Evolutionary conservation across 208 protist species (phyloP).

Genomic region (Wallacemonas collosoma): DNA sequence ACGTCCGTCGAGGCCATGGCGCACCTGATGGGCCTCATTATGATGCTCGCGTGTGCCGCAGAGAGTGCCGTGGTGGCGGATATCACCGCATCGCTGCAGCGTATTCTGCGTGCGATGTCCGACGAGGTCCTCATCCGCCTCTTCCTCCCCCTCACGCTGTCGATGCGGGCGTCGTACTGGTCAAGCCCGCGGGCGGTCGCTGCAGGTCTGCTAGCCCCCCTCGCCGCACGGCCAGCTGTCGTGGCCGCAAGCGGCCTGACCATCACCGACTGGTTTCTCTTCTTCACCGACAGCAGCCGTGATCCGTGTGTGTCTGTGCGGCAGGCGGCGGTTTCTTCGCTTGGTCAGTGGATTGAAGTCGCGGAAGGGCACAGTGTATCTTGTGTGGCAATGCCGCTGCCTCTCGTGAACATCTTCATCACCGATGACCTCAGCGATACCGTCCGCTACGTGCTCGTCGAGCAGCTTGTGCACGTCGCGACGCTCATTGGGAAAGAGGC

Average conservation of each 20-base stretch:
- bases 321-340: conserved; percentile 42
- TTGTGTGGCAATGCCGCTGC: conserved; percentile 63
- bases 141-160: conserved; percentile 63
- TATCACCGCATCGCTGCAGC: conserved; percentile 38
- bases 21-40: conserved; percentile 77
- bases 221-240: conserved; percentile 51
- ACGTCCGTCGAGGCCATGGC: conserved; percentile 40
- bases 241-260: conserved; percentile 46
- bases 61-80: conserved; percentile 49
- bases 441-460: conserved; percentile 62
- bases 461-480: conserved; percentile 53
- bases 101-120: conserved; percentile 40
- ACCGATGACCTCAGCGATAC: conserved; percentile 72
- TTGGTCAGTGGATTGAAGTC: conserved; percentile 69
- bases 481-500: conserved; percentile 48
- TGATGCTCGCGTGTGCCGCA: conserved; percentile 63
- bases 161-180: conserved; percentile 73
- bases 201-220: conserved; percentile 49
- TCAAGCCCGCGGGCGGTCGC: conserved; percentile 65
- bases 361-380: conserved; percentile 48
- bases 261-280: conserved; percentile 65
- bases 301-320: conserved; percentile 62
- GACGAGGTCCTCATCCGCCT: conserved; percentile 44
- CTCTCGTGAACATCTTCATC: conserved; percentile 58
- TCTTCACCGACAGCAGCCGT: conserved; percentile 56